phyloP scores from a whole-genome alignment of 2,329 filamentous ascomycete species.

The Helminthosporium solani region DNA sequence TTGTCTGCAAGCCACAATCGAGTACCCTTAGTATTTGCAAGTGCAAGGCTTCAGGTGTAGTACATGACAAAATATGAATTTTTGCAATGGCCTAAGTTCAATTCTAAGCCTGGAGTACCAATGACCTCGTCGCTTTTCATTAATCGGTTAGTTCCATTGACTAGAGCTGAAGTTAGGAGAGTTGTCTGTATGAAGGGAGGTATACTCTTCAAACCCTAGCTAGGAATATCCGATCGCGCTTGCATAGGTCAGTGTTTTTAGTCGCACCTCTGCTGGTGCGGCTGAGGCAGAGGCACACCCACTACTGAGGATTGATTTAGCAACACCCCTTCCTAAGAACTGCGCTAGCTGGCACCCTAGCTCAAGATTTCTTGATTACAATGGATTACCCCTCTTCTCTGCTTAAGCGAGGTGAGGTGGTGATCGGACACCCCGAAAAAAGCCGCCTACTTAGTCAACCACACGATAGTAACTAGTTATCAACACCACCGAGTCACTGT shows the following conservation, averaged over 20 bases:
- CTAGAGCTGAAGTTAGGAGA: background rate
- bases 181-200: background rate
- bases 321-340: background rate
- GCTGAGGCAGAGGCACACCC: background rate
- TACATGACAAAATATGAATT: too few species aligned
- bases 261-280: background rate
- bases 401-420: background rate
- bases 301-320: constrained; percentile 1
- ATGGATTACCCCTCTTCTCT: too few species aligned
- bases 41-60: background rate
- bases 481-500: too few species aligned
- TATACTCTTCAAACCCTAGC: background rate
- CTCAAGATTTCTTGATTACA: constrained; percentile 1
- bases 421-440: too few species aligned
- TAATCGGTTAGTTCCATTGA: background rate
- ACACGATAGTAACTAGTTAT: too few species aligned
- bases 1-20: constrained; percentile 1
- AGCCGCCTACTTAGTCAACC: too few species aligned
- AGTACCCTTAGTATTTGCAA: background rate
- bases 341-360: background rate
- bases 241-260: background rate
- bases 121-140: too few species aligned
- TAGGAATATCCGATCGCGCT: background rate
- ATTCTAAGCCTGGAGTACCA: too few species aligned
- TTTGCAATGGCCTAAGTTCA: too few species aligned